Conservation (phyloP, 2,329 filamentous ascomycete genomes). For the Diaporthe sp. region DNA sequence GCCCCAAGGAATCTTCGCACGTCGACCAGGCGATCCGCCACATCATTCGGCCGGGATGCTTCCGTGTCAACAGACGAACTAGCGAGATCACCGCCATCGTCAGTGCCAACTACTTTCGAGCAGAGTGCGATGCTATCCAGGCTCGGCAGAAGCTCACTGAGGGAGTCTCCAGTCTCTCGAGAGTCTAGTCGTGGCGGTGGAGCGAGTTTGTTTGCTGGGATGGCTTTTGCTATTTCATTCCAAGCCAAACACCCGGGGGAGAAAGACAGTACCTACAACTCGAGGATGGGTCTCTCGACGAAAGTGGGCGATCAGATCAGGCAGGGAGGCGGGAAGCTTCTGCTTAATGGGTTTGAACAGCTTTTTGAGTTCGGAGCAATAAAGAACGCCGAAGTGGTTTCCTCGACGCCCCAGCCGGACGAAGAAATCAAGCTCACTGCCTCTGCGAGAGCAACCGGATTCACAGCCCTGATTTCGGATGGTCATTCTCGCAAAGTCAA, state of each 20-base stretch:
- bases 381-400: constrained; percentile 50
- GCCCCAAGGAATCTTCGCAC: constrained; percentile 46
- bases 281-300: constrained; percentile 56
- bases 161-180: constrained; percentile 32
- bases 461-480: constrained; percentile 89
- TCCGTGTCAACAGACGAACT: constrained; percentile 65
- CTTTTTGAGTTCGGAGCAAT: constrained; percentile 73
- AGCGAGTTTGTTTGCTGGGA: constrained; percentile 75
- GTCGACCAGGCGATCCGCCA: constrained; percentile 45
- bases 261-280: constrained; percentile 62
- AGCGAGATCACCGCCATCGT: constrained; percentile 54
- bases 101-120: constrained; percentile 52
- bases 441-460: constrained; percentile 71
- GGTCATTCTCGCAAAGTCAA: constrained; percentile 88
- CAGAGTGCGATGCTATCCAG: constrained; percentile 51
- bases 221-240: constrained; percentile 91
- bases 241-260: constrained; percentile 64
- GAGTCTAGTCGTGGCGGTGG: constrained; percentile 37
- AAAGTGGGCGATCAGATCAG: constrained; percentile 72
- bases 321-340: constrained; percentile 78
- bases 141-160: constrained; percentile 41
- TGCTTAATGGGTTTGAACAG: constrained; percentile 83
- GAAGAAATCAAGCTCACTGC: constrained; percentile 66
- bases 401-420: constrained; percentile 45
- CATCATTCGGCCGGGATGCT: constrained; percentile 44